phyloP scores from a whole-genome alignment of 2,329 filamentous ascomycete species.

The Tolypocladium tundrense region DNA sequence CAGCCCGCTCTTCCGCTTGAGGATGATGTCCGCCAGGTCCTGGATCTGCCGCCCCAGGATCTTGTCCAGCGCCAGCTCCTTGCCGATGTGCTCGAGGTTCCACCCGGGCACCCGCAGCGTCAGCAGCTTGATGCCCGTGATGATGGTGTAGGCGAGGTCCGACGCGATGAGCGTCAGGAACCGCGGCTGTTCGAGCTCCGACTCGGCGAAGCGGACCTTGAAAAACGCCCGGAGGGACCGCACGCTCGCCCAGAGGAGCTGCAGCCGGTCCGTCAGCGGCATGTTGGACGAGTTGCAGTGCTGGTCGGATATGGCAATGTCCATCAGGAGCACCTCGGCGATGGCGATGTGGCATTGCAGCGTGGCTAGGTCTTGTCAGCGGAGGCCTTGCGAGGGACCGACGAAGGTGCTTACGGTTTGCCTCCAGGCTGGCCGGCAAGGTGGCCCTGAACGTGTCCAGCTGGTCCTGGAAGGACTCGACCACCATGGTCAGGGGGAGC shows the following conservation, averaged over 20 bases:
- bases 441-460: constrained; percentile 27
- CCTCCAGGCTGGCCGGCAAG: constrained; percentile 22
- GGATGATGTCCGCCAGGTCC: constrained; percentile 18
- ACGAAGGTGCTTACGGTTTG: constrained; percentile 19
- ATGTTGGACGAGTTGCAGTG: constrained; percentile 20
- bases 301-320: constrained; percentile 31
- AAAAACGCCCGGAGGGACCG: constrained; percentile 30
- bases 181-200: constrained; percentile 24
- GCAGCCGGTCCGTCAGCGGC: constrained; percentile 27
- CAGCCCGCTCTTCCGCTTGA: constrained; percentile 16
- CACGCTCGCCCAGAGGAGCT: constrained; percentile 35
- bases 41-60: constrained; percentile 17
- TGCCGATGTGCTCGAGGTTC: constrained; percentile 26
- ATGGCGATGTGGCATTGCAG: constrained; percentile 32
- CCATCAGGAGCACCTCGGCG: constrained; percentile 36
- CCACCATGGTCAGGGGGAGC: constrained; percentile 28
- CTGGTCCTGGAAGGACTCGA: constrained; percentile 34
- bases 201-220: constrained; percentile 19
- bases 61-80: constrained; percentile 22
- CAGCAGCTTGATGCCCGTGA: constrained; percentile 36
- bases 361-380: constrained; percentile 16
- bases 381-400: background rate
- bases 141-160: constrained; percentile 35
- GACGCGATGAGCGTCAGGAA: constrained; percentile 34
- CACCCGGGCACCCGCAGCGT: constrained; percentile 34